A percentile compares a stretch with the other conserved stretches of the same genome.
Conservation (phyloP, 1,139 yeast species). For the Magnusiomyces paraingens region DNA sequence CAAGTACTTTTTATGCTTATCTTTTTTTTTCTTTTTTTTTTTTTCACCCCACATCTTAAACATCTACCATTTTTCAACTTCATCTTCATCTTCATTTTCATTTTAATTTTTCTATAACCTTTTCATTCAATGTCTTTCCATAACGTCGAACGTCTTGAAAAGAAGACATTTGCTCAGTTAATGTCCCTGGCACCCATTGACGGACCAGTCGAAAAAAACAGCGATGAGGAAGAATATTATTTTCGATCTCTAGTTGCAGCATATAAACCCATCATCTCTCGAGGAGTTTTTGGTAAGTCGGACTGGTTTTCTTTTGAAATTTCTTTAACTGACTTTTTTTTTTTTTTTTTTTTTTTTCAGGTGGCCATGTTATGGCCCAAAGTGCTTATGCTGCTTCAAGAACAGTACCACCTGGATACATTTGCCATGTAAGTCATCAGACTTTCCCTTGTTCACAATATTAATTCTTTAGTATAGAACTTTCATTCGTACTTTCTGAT, state of each 20-base stretch:
- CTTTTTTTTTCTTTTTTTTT: too few relatives aligned
- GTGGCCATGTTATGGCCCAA: conserved; percentile 33
- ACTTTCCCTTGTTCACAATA: background rate
- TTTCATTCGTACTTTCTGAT: conserved; percentile 30
- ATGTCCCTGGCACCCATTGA: conserved; percentile 22
- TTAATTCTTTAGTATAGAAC: conserved; percentile 15
- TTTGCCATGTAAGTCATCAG: conserved; percentile 22
- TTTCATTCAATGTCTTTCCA: background rate
- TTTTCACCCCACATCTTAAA: background rate
- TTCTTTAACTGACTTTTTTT: background rate
- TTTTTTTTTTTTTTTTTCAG: conserved; percentile 13
- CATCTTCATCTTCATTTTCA: background rate
- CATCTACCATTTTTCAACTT: background rate
- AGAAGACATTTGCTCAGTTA: conserved; percentile 24
- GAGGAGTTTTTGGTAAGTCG: conserved; percentile 28
- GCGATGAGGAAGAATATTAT: conserved; percentile 9
- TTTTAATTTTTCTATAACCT: background rate
- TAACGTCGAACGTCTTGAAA: conserved; percentile 11
- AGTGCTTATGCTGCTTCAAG: conserved; percentile 26
- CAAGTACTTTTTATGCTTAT: too few relatives aligned
- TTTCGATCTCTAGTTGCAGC: conserved; percentile 25
- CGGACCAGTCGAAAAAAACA: conserved; percentile 10
- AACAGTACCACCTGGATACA: conserved; percentile 23
- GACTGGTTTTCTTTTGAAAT: background rate
- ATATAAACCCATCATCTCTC: conserved; percentile 25